These are phyloP conservation scores for Diaporthe capsici DNA, from an alignment of 2,329 filamentous ascomycete species.

Conservation along the genomic window DNA sequence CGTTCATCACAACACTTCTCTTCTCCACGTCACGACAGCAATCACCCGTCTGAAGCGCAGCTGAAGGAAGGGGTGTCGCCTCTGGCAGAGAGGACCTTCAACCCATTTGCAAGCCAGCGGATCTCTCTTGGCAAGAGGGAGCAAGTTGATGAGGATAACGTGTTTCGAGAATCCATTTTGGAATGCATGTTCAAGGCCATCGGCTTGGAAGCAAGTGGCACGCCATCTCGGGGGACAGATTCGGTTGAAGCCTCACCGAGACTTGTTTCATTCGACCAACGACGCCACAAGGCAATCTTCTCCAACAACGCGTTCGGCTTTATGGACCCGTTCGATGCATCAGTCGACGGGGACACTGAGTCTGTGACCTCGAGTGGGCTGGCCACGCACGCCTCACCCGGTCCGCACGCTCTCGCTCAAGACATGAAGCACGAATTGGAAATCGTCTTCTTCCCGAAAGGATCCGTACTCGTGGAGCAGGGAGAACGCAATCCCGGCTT, in stretches of 20 bases:
- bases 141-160: constrained; percentile 85
- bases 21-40: constrained; percentile 47
- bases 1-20: constrained; percentile 55
- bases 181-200: constrained; percentile 97
- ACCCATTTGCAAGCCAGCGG: constrained; percentile 70
- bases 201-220: constrained; percentile 80
- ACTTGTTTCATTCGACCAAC: constrained; percentile 86
- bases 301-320: constrained; percentile 89
- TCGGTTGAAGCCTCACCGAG: constrained; percentile 90
- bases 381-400: constrained; percentile 72
- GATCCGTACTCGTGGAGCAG: constrained; percentile 94
- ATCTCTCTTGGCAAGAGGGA: constrained; percentile 79
- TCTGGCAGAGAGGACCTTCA: constrained; percentile 65
- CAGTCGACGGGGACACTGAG: constrained; percentile 86
- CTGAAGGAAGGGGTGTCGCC: constrained; percentile 59
- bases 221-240: constrained; percentile 74
- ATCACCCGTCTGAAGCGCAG: constrained; percentile 50
- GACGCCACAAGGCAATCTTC: constrained; percentile 83
- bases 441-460: constrained; percentile 97
- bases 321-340: constrained; percentile 86
- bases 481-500: constrained; percentile 96
- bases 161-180: constrained; percentile 91
- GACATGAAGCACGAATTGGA: constrained; percentile 94
- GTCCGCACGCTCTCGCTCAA: constrained; percentile 76
- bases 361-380: constrained; percentile 82